Percentiles rank a stretch among this genome's conserved stretches.
Conservation (phyloP, 257 asterid species). For the Asclepias syriaca region DNA sequence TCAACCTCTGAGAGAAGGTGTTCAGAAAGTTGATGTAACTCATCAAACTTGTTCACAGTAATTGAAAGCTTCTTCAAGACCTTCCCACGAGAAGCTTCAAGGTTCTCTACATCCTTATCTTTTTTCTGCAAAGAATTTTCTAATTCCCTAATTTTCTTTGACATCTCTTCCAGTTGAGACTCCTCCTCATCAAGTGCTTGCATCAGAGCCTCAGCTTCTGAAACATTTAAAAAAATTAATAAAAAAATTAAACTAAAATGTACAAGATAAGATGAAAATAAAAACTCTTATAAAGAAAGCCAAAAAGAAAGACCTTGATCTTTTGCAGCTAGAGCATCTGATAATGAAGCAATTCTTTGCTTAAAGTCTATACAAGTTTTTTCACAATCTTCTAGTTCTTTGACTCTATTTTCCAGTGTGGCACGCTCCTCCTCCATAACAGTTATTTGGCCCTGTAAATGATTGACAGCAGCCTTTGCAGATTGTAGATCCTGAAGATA, state of each 20-base stretch:
- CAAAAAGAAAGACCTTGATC: conserved; percentile 61
- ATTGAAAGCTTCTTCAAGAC: conserved; percentile 86
- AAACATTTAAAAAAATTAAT: conserved; percentile 19
- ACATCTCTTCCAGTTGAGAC: conserved; percentile 76
- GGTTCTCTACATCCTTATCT: conserved; percentile 68
- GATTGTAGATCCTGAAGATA: conserved; percentile 65
- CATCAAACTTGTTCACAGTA: conserved; percentile 91
- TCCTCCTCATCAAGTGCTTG: conserved; percentile 97
- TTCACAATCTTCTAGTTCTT: conserved; percentile 59
- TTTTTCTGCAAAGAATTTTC: conserved; percentile 67
- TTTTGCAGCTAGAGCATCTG: conserved; percentile 66
- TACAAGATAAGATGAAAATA: not conserved
- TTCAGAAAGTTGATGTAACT: conserved; percentile 78
- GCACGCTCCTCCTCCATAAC: conserved; percentile 51
- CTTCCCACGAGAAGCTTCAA: conserved; percentile 84
- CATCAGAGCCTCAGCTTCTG: conserved; percentile 82
- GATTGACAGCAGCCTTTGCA: conserved; percentile 40
- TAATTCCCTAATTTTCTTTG: conserved; percentile 49
- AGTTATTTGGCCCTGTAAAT: conserved; percentile 46
- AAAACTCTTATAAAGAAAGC: conserved; percentile 17
- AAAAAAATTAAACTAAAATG: not conserved
- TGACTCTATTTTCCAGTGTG: conserved; percentile 44
- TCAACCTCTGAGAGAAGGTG: conserved; percentile 88
- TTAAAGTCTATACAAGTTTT: conserved; percentile 39
- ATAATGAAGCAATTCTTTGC: conserved; percentile 54